Evolutionary conservation across 768 basidiomycete species (phyloP), one percentile per base, ranked within the genome.

Genomic region (Sarcomyxa edulis): DNA sequence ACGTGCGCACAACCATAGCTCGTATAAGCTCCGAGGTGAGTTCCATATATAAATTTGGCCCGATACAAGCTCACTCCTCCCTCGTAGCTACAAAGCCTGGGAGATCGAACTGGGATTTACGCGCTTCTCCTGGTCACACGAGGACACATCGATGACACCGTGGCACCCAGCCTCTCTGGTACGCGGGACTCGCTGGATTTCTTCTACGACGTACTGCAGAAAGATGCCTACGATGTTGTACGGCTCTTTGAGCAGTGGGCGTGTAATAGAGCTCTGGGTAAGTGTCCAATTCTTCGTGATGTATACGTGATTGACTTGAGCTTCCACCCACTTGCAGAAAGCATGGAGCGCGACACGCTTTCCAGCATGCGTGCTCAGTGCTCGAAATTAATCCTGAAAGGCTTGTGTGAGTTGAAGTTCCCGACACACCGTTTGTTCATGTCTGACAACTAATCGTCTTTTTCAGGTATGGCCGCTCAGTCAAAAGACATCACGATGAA

Each of bases 161-260:
- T 20, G 7, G 4, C 19, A n/a, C 37, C 37, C 4, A 10, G 7
- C 9, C 30, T 3, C 25, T 30, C 21, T 7, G 37, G 14, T 12
- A 15, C 14, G 18, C 25, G 37, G 14, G 5, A 39, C 24, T 39
- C 26, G 7, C 16, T 29, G 5, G 37, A 40, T 33, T 40, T 40
- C 30, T 10, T 40, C 30, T 8, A 7, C 6, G 30, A 40, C 11
- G n/a, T 14, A 9, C 31, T 40, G 9, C 20, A 21, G 12, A 15
- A 22, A 11, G 39, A 40, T 32, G 29, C 31, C 12, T 40, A 31
- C 29, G 39, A 40, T 19, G 30, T 40, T 10, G 21, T 16, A 6
- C 4, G 39, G 21, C 29, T 21, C 16, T 40, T 40, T 24, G 39
- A 40, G 20, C 29, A 40, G 16, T 32, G 39, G 31, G 39, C 28